phyloP scores from a whole-genome alignment of 805 yeast genomes.

The Kodamaea neixiangensis region DNA sequence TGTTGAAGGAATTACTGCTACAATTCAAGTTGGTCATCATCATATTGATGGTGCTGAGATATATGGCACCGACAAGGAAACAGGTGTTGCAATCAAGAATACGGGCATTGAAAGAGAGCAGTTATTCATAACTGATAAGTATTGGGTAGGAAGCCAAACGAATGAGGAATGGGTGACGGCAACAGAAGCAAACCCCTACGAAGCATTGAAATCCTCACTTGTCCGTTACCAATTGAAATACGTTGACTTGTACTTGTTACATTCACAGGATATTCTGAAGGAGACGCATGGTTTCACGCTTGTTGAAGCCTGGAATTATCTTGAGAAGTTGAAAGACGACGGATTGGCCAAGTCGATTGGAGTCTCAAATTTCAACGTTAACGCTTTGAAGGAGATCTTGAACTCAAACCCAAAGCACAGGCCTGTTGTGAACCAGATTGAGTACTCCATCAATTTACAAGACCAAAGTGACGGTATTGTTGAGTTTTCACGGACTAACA shows the following conservation, averaged over 20 bases:
- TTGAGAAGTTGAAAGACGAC: constrained; percentile 63
- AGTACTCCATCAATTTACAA: constrained; percentile 24
- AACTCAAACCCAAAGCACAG: constrained; percentile 21
- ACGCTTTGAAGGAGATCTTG: constrained; percentile 38
- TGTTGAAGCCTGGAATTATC: constrained; percentile 63
- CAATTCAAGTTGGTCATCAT: no score
- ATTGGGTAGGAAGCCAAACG: no score
- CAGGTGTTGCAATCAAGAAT: no score
- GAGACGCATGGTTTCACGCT: constrained; percentile 37
- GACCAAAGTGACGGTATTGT: constrained; percentile 18
- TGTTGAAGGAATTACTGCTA: no score
- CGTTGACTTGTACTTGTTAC: constrained; percentile 54
- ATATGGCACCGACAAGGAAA: no score
- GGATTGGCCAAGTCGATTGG: constrained; percentile 72
- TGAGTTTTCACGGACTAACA: constrained; percentile 14
- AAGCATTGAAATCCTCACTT: constrained; percentile 40
- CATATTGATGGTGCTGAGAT: no score
- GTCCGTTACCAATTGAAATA: constrained; percentile 43
- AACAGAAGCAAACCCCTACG: constrained; percentile 38
- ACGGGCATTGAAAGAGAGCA: no score
- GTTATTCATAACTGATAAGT: no score
- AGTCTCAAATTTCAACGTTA: constrained; percentile 58
- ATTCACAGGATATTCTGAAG: constrained; percentile 40
- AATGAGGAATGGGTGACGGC: no score
- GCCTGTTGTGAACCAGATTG: constrained; percentile 24